phyloP scores from a whole-genome alignment of 2,329 filamentous ascomycete genomes.

The Cadophora gregata region DNA sequence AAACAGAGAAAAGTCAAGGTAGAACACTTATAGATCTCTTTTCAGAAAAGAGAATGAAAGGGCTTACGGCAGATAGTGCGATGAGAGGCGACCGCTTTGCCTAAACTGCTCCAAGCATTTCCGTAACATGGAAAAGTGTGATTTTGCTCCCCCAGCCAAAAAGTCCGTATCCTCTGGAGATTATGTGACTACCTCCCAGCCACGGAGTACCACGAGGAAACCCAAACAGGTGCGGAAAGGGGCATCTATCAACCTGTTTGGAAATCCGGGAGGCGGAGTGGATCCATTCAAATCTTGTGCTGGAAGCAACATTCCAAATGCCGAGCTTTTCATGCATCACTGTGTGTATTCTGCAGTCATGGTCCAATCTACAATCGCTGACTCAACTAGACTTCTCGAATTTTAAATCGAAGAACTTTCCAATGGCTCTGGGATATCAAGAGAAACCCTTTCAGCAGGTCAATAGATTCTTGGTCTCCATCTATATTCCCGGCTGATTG shows the following conservation, averaged over 20 bases:
- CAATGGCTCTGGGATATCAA: constrained; percentile 14
- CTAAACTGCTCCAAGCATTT: constrained; percentile 18
- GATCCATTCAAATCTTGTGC: constrained; percentile 22
- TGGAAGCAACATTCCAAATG: constrained; percentile 14
- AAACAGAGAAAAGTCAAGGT: constrained; percentile 23
- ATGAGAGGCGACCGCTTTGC: constrained; percentile 19
- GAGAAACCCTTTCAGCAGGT: constrained; percentile 15
- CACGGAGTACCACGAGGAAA: constrained; percentile 1
- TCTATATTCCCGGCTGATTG: not conserved
- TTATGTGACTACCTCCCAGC: not conserved
- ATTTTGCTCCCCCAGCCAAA: constrained; percentile 7
- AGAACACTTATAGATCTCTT: not conserved
- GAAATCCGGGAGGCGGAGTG: constrained; percentile 9
- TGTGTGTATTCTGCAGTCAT: constrained; percentile 10
- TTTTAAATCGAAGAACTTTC: constrained; percentile 16
- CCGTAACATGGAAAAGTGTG: constrained; percentile 17
- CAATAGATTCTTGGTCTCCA: not conserved
- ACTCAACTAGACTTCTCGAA: constrained; percentile 15
- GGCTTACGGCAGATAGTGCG: constrained; percentile 13
- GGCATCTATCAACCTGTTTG: not conserved
- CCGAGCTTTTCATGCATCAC: constrained; percentile 22
- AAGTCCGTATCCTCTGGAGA: not conserved
- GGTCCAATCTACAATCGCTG: not conserved
- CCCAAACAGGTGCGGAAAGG: not conserved
- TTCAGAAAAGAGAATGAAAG: constrained; percentile 16